These are phyloP conservation scores for Ogataea pignaliae DNA, from an alignment of 805 yeast genomes.

Conservation along the genomic window DNA sequence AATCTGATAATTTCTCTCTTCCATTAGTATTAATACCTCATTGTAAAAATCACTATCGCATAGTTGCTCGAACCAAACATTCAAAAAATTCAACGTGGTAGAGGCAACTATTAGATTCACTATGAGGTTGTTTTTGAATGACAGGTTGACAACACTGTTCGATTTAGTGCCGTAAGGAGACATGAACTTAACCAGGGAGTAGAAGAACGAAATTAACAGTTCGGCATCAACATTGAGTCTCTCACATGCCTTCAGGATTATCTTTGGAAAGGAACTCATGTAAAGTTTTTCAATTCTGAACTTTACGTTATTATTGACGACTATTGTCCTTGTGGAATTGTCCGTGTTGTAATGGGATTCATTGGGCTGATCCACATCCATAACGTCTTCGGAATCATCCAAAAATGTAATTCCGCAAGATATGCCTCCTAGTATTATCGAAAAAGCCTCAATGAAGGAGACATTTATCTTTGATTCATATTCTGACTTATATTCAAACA, in stretches of 20 bases:
- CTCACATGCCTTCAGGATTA: slow-evolving; percentile 5
- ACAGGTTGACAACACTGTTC: slow-evolving; percentile 7
- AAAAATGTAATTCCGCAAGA: slow-evolving; percentile 13
- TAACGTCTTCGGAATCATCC: slow-evolving; percentile 3
- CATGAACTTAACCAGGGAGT: slow-evolving; percentile 16
- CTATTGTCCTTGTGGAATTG: slow-evolving; percentile 1
- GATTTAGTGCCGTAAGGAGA: slow-evolving; percentile 6
- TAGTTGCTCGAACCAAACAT: slow-evolving; percentile 16
- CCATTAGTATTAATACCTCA: slow-evolving; percentile 13
- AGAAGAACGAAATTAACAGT: slow-evolving; percentile 13
- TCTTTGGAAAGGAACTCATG: slow-evolving; percentile 12
- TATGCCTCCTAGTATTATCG: slow-evolving; percentile 14
- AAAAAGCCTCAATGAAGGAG: slow-evolving; percentile 11
- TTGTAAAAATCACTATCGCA: slow-evolving; percentile 17
- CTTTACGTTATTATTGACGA: slow-evolving; percentile 1
- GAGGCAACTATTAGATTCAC: slow-evolving; percentile 23
- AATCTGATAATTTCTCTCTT: slow-evolving; percentile 11
- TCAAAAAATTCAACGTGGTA: slow-evolving; percentile 15
- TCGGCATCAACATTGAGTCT: slow-evolving; percentile 7
- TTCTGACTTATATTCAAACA: slow-evolving; percentile 4
- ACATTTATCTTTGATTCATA: slow-evolving; percentile 4
- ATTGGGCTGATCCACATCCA: not conserved
- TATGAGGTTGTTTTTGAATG: slow-evolving; percentile 16
- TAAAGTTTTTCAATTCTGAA: slow-evolving; percentile 10
- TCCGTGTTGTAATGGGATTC: not conserved